Base-by-base conservation (phyloP, 2,329 filamentous ascomycete species). In the Verticillium isaacii region DNA sequence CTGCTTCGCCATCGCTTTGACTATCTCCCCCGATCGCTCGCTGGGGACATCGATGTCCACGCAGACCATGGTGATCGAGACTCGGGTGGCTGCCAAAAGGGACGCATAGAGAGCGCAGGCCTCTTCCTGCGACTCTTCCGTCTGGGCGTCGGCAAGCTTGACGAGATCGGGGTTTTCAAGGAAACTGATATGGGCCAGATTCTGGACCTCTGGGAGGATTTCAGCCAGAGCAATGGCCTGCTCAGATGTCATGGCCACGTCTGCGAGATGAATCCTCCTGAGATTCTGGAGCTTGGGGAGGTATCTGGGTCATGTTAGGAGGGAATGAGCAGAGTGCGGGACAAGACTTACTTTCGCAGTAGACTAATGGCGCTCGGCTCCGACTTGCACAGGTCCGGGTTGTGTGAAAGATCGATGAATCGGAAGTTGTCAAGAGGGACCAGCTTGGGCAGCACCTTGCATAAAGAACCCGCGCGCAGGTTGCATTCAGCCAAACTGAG, bases 31-130 rank as follows among this genome's bases (percentile, higher is more conserved):
- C n/a, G 90, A 91, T 61, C 92, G 88, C 25, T 88, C 82, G 36
- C 84, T 88, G 0, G 94, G 95, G 2, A 96, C 88, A 68, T 98
- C 93, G 62, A 98, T 91, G 71, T 98, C 95, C 63, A 99, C 85
- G 62, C 92, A 94, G 34, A 98, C 88, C 36, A 99, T 84, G 15
- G 89, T 91, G 58, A 86, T 85, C 1, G 93, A 97, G 0, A 97
- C 85, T 60, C 93, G 87, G 1, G 92, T 89, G 0, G 94, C 94
- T 5, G 93, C 91, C 78, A 97, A 89, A 23, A 98, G 82, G 2
- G 93, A 97, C 1, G 95, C 93, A 72, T 96, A 98, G 7, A 98
- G 77, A 1, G 95, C 95, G 68, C 92, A 97, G 1, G 95, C 94
- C 75, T 98, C 94, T 75, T 98, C 94, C 73, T 97, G 92, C 1